Evolutionary conservation across 192 early-diverging fungal species (phyloP).

Genomic region (Fimicolochytrium jonesii): DNA sequence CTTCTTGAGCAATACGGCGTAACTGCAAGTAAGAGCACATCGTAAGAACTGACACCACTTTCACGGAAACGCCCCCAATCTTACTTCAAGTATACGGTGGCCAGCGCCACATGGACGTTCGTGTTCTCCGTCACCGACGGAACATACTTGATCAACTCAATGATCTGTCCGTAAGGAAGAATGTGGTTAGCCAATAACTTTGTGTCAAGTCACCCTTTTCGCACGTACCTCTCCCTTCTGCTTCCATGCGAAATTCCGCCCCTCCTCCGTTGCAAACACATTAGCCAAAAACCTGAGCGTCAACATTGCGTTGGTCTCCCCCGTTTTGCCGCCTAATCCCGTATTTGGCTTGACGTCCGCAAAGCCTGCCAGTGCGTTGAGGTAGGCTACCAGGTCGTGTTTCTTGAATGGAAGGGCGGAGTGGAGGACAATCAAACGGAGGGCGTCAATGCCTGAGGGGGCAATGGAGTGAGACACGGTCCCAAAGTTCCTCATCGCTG

Average conservation of each 20-base stretch:
- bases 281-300: constrained; percentile 67
- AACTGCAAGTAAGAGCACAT: constrained; percentile 30
- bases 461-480: too few relatives aligned
- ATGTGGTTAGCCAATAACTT: neutral
- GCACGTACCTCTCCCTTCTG: constrained; percentile 21
- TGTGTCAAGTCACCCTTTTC: neutral
- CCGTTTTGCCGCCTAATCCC: too few relatives aligned
- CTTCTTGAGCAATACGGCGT: constrained; percentile 30
- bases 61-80: neutral
- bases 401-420: constrained; percentile 24
- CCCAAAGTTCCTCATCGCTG: too few relatives aligned
- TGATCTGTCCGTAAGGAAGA: constrained; percentile 21
- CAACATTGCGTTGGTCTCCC: constrained; percentile 78
- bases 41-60: neutral
- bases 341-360: constrained; percentile 21
- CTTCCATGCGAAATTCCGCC: constrained; percentile 35
- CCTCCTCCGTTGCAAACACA: constrained; percentile 55
- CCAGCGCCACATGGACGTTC: constrained; percentile 40
- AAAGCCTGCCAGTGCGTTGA: constrained; percentile 18
- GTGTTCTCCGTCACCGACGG: constrained; percentile 24
- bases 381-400: constrained; percentile 1
- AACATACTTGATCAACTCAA: constrained; percentile 19
- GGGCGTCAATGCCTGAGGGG: constrained; percentile 62
- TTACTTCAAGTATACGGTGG: constrained; percentile 42
- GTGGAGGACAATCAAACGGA: constrained; percentile 65